Evolutionary conservation across 495 filamentous ascomycete species (phyloP), one percentile per base, ranked within the genome.

Genomic region (Apiosordaria backusii): DNA sequence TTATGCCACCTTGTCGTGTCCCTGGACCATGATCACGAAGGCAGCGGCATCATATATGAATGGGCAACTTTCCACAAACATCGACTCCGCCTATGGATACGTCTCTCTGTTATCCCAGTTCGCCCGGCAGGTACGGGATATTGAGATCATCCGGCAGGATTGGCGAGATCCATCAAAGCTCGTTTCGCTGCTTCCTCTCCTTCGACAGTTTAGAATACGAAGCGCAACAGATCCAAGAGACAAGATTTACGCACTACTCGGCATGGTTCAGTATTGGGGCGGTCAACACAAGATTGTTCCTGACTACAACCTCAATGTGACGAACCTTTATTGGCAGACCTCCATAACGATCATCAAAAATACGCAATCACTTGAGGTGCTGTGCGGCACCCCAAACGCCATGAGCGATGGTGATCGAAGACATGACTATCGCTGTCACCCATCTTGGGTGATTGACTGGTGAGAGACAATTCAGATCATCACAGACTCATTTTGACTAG

Each of bases 381-480:
- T 73, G n/a, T 57, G 52, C n/a, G 68, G 66, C 16, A 65, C 19
- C 18, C 57, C 35, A 45, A 45, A 55, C 52, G 62, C 65, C 35
- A 62, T 3, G 3, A 35, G 50, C 5, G 63, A 61, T 16, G 53
- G 53, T 1, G 23, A 57, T 2, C 7, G 2, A 22, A 13, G 5
- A 15, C 4, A 15, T 7, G 21, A 13, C 4, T 3, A 21, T 6
- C 19, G 3, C 16, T 6, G 53, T 4, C 53, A 24, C 13, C 69
- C 66, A 1, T 71, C 68, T 1, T 71, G 71, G 71, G 69, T 71
- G 13, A 71, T 64, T 13, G 69, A 74, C 29, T 74, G 71, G 71
- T 64, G 21, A 1, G 62, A 18, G 7, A 21, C 50, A 4, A 50
- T 25, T 18, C 27, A 29, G 3, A 3, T 7, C 27, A 29, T 7